Evolutionary conservation across 1,284 basidiomycete genomes (phyloP).

Genomic region (Schizopora paradoxa): DNA sequence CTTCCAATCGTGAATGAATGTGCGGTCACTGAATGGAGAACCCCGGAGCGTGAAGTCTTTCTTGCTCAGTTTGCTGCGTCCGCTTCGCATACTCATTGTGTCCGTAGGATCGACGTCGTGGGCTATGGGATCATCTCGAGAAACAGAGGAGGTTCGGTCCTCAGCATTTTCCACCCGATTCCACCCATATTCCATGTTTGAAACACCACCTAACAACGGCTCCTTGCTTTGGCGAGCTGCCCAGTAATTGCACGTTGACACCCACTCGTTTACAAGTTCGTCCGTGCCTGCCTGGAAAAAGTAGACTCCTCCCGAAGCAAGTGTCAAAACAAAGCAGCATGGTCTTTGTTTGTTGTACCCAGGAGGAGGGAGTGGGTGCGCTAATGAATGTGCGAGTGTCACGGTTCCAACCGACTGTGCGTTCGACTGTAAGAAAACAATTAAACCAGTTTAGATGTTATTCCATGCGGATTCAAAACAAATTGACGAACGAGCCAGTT

Average conservation of each 20-base stretch:
- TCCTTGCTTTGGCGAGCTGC: constrained; percentile 91
- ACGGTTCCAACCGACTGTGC: constrained; percentile 80
- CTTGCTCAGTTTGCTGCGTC: constrained; percentile 61
- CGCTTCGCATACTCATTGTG: constrained; percentile 63
- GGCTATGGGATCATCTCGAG: constrained; percentile 47
- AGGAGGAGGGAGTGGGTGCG: constrained; percentile 83
- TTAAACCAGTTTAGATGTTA: constrained; percentile 8
- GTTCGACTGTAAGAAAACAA: constrained; percentile 53
- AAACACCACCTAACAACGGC: constrained; percentile 90
- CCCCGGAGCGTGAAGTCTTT: constrained; percentile 60
- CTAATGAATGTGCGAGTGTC: constrained; percentile 81
- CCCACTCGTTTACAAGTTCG: constrained; percentile 97
- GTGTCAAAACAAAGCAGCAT: constrained; percentile 92
- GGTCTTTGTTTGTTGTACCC: constrained; percentile 89
- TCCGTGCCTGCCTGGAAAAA: constrained; percentile 99
- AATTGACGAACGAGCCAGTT: constrained; percentile 84
- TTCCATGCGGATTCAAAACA: background rate
- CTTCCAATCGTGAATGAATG: constrained; percentile 93
- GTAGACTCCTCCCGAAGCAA: constrained; percentile 83
- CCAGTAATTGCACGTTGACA: constrained; percentile 98
- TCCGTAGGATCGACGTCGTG: constrained; percentile 50
- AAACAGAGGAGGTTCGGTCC: constrained; percentile 47
- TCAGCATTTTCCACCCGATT: constrained; percentile 62
- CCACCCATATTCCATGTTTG: constrained; percentile 99
- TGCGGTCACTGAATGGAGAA: constrained; percentile 71